These are phyloP conservation scores for Phytophthora citricola DNA, from an alignment of 352 stramenopile genomes.

Conservation along the genomic window DNA sequence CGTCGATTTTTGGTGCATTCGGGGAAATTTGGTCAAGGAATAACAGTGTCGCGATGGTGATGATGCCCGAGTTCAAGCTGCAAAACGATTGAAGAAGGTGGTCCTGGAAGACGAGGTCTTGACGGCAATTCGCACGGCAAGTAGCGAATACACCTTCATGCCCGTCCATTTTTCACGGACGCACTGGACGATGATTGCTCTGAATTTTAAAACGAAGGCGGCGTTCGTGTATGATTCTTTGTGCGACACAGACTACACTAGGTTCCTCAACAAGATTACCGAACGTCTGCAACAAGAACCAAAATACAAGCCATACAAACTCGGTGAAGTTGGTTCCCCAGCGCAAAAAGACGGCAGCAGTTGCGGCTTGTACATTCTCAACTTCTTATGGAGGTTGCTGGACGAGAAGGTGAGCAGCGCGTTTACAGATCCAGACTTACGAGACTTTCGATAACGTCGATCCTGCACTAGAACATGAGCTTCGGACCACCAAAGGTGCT, in stretches of 20 bases:
- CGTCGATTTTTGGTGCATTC: not conserved
- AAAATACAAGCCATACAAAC: not conserved
- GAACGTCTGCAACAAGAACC: not conserved
- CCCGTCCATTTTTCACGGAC: not conserved
- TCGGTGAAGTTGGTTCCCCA: not conserved
- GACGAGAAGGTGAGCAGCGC: not conserved
- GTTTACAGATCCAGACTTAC: too few relatives aligned
- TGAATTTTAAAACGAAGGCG: not conserved
- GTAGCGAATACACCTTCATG: not conserved
- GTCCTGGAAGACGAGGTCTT: not conserved
- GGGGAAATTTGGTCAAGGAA: not conserved
- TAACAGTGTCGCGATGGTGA: not conserved
- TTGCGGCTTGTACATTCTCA: not conserved
- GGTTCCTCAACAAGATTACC: not conserved
- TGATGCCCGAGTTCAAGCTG: constrained; percentile 1
- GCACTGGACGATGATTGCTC: not conserved
- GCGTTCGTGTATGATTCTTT: not conserved
- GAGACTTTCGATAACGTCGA: too few relatives aligned
- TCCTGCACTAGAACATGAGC: constrained; percentile 7
- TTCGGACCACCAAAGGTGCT: not conserved
- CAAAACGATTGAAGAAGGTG: not conserved
- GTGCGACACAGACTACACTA: not conserved
- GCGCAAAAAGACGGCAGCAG: not conserved
- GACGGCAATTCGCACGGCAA: not conserved
- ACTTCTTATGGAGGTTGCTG: not conserved